Evolutionary conservation across 805 yeast genomes (phyloP).

Genomic region (Spathaspora sp.): DNA sequence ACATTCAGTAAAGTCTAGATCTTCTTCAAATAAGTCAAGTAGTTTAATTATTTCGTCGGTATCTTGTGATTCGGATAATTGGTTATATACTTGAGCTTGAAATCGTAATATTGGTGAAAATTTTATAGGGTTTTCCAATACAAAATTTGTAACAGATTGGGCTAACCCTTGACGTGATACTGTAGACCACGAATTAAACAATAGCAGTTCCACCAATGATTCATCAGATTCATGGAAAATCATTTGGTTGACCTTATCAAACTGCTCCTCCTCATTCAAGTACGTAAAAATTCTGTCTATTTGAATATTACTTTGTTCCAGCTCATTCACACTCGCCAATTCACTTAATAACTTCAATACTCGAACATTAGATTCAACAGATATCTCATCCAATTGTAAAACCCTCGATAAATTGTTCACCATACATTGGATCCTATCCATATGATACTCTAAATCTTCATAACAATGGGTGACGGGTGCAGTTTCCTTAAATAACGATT

Average conservation of each 20-base stretch:
- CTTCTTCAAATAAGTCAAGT: slow-evolving; percentile 1
- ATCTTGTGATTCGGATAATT: not conserved
- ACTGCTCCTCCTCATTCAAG: slow-evolving; percentile 6
- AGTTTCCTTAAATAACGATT: slow-evolving; percentile 20
- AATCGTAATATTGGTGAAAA: slow-evolving; percentile 18
- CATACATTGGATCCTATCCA: slow-evolving; percentile 19
- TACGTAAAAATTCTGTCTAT: slow-evolving; percentile 8
- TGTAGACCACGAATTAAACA: slow-evolving; percentile 10
- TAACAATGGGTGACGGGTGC: slow-evolving; percentile 36
- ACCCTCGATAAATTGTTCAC: slow-evolving; percentile 3
- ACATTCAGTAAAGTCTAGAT: slow-evolving; percentile 9
- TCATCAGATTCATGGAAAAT: slow-evolving; percentile 21
- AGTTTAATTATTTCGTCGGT: slow-evolving; percentile 1
- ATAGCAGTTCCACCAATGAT: slow-evolving; percentile 15
- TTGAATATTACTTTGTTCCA: slow-evolving; percentile 8
- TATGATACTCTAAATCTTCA: slow-evolving; percentile 24
- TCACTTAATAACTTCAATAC: slow-evolving; percentile 21
- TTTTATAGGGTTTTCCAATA: slow-evolving; percentile 18
- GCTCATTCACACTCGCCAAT: slow-evolving; percentile 14
- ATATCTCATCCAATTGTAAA: slow-evolving; percentile 1
- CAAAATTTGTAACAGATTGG: slow-evolving; percentile 10
- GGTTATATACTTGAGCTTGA: slow-evolving; percentile 14
- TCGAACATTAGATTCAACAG: slow-evolving; percentile 9
- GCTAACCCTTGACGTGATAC: slow-evolving; percentile 6
- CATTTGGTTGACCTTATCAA: slow-evolving; percentile 9